Conservation (phyloP, 345 rosid genomes). For the Barbarea vulgaris region DNA sequence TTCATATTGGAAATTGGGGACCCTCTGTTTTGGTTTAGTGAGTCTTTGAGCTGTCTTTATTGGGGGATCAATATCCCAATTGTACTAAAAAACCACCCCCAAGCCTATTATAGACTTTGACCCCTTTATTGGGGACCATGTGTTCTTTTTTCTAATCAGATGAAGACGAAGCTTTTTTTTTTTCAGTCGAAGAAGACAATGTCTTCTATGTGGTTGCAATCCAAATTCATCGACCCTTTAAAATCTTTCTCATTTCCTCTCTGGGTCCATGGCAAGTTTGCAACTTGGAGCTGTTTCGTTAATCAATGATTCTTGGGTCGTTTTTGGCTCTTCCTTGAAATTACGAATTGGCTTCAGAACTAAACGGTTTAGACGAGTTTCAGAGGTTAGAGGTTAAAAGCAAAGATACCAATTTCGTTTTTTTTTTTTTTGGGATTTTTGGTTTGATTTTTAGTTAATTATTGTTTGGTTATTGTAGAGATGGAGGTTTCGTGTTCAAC, state of each 20-base stretch:
- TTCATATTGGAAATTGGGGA: neutral
- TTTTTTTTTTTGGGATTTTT: neutral
- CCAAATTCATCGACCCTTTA: neutral
- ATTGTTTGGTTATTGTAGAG: constrained; percentile 23
- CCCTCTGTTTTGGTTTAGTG: neutral
- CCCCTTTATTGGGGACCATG: too few relatives aligned
- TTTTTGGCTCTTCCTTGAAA: constrained; percentile 6
- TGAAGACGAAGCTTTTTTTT: constrained; percentile 23
- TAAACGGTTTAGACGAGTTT: constrained; percentile 28
- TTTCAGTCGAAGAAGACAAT: constrained; percentile 9
- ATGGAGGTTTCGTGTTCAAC: constrained; percentile 30
- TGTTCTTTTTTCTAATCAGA: constrained; percentile 11
- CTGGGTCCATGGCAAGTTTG: constrained; percentile 34
- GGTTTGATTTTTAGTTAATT: neutral
- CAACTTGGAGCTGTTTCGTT: constrained; percentile 17
- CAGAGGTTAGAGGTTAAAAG: constrained; percentile 19
- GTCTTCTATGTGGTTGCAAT: constrained; percentile 20
- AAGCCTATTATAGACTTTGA: too few relatives aligned
- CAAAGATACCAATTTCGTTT: neutral
- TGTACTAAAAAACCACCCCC: too few relatives aligned
- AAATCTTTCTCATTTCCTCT: constrained; percentile 2
- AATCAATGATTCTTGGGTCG: constrained; percentile 20
- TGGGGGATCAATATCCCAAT: too few relatives aligned
- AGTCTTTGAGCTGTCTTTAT: neutral
- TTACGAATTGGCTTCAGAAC: constrained; percentile 19